phyloP scores from a whole-genome alignment of 495 filamentous ascomycete species.

The Penicillium waksmanii region DNA sequence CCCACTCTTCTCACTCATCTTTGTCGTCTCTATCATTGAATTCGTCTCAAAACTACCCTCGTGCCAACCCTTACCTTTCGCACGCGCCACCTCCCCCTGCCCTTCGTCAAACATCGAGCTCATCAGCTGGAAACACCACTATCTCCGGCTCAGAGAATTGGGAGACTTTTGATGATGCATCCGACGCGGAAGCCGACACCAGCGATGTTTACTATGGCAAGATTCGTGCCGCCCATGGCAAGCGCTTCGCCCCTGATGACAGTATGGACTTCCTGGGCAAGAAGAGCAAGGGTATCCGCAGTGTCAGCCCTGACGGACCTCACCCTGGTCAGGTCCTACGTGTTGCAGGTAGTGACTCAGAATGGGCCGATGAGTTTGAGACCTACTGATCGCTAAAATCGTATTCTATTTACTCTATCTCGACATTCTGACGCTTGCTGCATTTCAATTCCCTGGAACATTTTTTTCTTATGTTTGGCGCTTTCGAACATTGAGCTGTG shows the following conservation, averaged over 20 bases:
- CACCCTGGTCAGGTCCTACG: constrained; percentile 43
- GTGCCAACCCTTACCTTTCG: constrained; percentile 46
- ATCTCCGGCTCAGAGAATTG: constrained; percentile 89
- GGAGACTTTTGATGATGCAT: constrained; percentile 87
- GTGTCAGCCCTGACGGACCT: constrained; percentile 48
- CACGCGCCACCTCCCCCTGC: constrained; percentile 53
- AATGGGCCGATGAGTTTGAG: constrained; percentile 56
- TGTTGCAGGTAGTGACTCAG: constrained; percentile 51
- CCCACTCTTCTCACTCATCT: constrained; percentile 46
- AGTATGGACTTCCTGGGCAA: constrained; percentile 55
- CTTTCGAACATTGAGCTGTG: constrained; percentile 22
- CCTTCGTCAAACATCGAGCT: constrained; percentile 71
- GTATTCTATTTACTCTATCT: constrained; percentile 7
- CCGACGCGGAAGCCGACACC: constrained; percentile 73
- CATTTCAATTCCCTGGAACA: constrained; percentile 17
- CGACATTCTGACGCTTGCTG: neutral
- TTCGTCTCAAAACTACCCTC: constrained; percentile 43
- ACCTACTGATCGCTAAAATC: constrained; percentile 38
- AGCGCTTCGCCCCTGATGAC: constrained; percentile 65
- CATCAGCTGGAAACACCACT: constrained; percentile 63
- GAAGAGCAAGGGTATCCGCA: constrained; percentile 57
- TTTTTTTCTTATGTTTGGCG: constrained; percentile 15
- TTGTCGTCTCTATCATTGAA: constrained; percentile 43
- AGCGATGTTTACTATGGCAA: constrained; percentile 79
- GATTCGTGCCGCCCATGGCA: constrained; percentile 65